phyloP scores from a whole-genome alignment of 2,329 filamentous ascomycete species.

The Zymoseptoria ardabiliae region DNA sequence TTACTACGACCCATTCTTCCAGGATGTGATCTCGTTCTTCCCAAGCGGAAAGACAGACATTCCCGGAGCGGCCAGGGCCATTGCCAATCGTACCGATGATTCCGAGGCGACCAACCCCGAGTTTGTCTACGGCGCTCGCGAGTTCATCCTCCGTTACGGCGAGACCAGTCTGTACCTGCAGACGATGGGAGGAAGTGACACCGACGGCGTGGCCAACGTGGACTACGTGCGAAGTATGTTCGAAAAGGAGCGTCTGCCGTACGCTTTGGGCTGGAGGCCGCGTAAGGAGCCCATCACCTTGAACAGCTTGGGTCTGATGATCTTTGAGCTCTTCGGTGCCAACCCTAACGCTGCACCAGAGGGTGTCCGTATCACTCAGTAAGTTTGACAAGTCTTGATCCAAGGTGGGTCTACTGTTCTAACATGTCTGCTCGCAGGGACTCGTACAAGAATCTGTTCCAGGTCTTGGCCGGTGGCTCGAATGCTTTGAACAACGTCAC shows the following conservation, averaged over 20 bases:
- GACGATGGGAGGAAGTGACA: conserved; percentile 22
- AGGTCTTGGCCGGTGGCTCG: conserved; percentile 19
- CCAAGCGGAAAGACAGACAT: conserved; percentile 18
- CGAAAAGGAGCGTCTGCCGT: conserved; percentile 27
- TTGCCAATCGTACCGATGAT: conserved; percentile 16
- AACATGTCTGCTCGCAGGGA: conserved; percentile 8
- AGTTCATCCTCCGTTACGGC: conserved; percentile 28
- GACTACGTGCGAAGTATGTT: conserved; percentile 23
- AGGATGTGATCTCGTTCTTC: conserved; percentile 19
- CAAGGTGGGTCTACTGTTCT: neutral
- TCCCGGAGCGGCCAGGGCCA: conserved; percentile 20
- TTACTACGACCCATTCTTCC: conserved; percentile 27
- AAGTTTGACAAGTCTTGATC: neutral
- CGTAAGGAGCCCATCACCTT: conserved; percentile 7
- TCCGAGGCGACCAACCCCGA: conserved; percentile 20
- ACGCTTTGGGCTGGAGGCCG: conserved; percentile 26
- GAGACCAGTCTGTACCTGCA: conserved; percentile 29
- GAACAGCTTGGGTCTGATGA: conserved; percentile 3
- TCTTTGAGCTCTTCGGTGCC: conserved; percentile 7
- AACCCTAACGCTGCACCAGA: conserved; percentile 6
- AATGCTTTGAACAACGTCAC: conserved; percentile 24
- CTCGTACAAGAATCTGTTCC: conserved; percentile 22
- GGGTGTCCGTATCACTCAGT: neutral
- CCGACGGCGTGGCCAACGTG: conserved; percentile 22
- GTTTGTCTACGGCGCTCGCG: conserved; percentile 25